phyloP scores from a whole-genome alignment of 2,329 filamentous ascomycete species.

The Claviceps sp. region DNA sequence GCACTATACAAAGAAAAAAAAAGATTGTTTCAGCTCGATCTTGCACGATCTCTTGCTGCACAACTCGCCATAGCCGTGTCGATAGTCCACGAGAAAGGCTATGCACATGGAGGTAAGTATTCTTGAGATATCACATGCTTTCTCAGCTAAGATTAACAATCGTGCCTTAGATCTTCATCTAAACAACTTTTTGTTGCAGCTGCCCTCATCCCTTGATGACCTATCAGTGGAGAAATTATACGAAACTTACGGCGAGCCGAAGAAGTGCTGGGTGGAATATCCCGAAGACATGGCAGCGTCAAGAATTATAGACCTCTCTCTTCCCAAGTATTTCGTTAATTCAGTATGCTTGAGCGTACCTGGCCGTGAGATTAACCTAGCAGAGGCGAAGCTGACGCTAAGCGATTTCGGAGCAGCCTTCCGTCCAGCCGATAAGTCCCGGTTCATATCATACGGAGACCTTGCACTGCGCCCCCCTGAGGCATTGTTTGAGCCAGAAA shows the following conservation, averaged over 20 bases:
- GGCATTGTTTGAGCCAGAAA: no score
- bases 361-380: neutral
- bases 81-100: no score
- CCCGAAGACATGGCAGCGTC: slow-evolving; percentile 9
- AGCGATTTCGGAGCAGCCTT: no score
- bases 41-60: no score
- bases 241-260: slow-evolving; percentile 13
- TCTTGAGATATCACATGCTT: no score
- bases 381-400: neutral
- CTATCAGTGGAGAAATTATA: slow-evolving; percentile 10
- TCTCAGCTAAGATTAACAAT: neutral
- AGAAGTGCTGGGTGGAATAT: slow-evolving; percentile 11
- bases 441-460: neutral
- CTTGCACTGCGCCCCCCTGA: neutral
- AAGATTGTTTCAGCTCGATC: no score
- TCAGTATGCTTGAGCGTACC: neutral
- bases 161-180: slow-evolving; percentile 16
- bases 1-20: no score
- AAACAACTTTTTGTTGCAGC: slow-evolving; percentile 20
- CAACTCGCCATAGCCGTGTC: no score
- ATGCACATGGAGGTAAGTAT: no score
- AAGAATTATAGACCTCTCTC: neutral
- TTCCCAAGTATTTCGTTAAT: slow-evolving; percentile 3
- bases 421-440: neutral
- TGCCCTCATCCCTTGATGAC: slow-evolving; percentile 10